Evolutionary conservation across 805 yeast genomes (phyloP).

Genomic region (Candida piceae): DNA sequence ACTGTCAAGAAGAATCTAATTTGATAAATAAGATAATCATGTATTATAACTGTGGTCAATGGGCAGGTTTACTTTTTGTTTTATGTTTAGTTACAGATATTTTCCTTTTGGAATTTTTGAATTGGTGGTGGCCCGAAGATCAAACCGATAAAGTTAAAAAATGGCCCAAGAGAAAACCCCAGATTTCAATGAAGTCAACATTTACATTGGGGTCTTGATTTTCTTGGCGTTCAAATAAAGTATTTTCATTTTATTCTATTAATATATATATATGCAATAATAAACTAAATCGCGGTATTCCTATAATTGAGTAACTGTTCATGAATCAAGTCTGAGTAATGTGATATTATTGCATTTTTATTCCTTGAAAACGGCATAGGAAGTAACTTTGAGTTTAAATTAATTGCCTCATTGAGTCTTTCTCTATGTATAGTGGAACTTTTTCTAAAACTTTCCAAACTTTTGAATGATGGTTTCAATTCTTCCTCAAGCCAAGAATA

Average conservation of each 20-base stretch:
- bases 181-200: no score
- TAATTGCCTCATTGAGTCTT: background rate
- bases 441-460: background rate
- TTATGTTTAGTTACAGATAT: conserved; percentile 79
- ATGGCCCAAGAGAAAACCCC: conserved; percentile 54
- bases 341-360: background rate
- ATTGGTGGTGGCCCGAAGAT: conserved; percentile 62
- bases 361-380: background rate
- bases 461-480: background rate
- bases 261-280: no score
- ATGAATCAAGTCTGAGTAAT: conserved; percentile 4
- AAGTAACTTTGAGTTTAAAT: background rate
- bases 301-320: conserved; percentile 4
- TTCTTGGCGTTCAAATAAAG: no score
- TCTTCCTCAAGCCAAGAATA: conserved; percentile 5
- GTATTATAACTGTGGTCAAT: conserved; percentile 66
- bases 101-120: conserved; percentile 56
- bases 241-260: no score
- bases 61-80: conserved; percentile 83
- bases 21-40: conserved; percentile 55
- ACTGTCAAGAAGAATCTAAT: conserved; percentile 24
- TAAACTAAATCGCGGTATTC: no score
- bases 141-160: conserved; percentile 71
- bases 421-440: background rate
- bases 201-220: no score